phyloP scores from a whole-genome alignment of 192 early-diverging fungal species.

The Geosiphon pyriformis region DNA sequence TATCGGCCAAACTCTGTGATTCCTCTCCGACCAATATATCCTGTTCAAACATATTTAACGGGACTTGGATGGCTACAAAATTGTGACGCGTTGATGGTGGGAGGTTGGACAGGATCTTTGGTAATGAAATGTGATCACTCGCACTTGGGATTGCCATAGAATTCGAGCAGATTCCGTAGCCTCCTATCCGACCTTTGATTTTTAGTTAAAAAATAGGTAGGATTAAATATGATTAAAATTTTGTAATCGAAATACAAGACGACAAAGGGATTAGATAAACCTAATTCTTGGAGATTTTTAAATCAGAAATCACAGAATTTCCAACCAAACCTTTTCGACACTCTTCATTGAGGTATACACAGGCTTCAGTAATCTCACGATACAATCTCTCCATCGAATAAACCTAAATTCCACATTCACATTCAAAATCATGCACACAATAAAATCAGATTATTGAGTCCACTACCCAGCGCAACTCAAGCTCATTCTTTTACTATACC shows the following conservation, averaged over 20 bases:
- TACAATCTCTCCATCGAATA: slow-evolving; percentile 37
- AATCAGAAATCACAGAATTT: neutral
- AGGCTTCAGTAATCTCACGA: slow-evolving; percentile 52
- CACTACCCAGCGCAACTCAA: too few species aligned
- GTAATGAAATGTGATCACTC: slow-evolving; percentile 57
- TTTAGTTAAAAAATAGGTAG: neutral
- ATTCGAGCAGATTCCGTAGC: slow-evolving; percentile 69
- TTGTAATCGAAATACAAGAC: too few species aligned
- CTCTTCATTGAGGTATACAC: slow-evolving; percentile 58
- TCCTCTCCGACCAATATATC: slow-evolving; percentile 40
- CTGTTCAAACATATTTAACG: slow-evolving; percentile 72
- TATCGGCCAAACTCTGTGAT: slow-evolving; percentile 29
- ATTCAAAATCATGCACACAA: neutral
- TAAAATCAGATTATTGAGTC: neutral
- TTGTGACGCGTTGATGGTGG: slow-evolving; percentile 33
- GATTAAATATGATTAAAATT: too few species aligned
- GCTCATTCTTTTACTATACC: too few species aligned
- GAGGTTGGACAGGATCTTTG: slow-evolving; percentile 36
- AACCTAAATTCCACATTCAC: neutral
- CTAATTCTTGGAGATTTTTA: neutral
- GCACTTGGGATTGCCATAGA: slow-evolving; percentile 49
- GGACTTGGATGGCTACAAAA: slow-evolving; percentile 60
- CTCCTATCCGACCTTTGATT: slow-evolving; percentile 48
- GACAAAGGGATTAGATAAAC: too few species aligned
- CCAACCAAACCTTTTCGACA: slow-evolving; percentile 37